Evolutionary conservation across 208 protist genomes (phyloP).

Genomic region (Crithidia mellificae): DNA sequence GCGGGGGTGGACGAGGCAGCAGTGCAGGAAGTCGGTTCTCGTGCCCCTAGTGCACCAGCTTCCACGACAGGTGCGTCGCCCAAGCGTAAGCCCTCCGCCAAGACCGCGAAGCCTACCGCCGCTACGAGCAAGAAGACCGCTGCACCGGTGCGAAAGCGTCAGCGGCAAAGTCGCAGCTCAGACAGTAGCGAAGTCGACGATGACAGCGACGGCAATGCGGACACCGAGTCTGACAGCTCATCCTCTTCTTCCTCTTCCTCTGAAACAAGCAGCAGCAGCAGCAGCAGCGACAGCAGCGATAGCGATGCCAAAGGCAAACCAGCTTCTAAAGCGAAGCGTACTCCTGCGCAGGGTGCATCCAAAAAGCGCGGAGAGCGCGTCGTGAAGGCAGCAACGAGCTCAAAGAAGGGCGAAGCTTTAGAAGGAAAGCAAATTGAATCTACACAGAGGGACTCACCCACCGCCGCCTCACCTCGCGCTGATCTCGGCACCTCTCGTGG

Average conservation of each 20-base stretch:
- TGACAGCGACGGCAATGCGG: too few relatives aligned
- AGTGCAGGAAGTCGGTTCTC: neutral
- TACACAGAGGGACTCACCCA: neutral
- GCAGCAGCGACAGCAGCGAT: conserved; percentile 13
- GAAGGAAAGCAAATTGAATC: neutral
- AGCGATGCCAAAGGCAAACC: neutral
- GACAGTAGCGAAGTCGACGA: neutral
- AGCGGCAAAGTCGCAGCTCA: neutral
- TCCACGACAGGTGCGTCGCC: too few relatives aligned
- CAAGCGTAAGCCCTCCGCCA: neutral
- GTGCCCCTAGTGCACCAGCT: too few relatives aligned
- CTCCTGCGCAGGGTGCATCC: too few relatives aligned
- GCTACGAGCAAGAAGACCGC: neutral
- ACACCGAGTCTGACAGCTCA: neutral
- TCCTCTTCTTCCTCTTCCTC: conserved; percentile 2
- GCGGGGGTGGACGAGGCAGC: neutral
- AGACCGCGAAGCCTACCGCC: neutral
- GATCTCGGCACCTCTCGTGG: neutral
- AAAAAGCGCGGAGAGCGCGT: too few relatives aligned
- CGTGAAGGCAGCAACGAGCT: too few relatives aligned
- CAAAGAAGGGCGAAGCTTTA: too few relatives aligned
- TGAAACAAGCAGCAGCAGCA: conserved; percentile 10
- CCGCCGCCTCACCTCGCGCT: neutral
- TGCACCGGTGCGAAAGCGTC: neutral
- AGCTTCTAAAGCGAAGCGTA: too few relatives aligned